Conservation (phyloP, 164 flowering plant species). For the Berberis thunbergii region DNA sequence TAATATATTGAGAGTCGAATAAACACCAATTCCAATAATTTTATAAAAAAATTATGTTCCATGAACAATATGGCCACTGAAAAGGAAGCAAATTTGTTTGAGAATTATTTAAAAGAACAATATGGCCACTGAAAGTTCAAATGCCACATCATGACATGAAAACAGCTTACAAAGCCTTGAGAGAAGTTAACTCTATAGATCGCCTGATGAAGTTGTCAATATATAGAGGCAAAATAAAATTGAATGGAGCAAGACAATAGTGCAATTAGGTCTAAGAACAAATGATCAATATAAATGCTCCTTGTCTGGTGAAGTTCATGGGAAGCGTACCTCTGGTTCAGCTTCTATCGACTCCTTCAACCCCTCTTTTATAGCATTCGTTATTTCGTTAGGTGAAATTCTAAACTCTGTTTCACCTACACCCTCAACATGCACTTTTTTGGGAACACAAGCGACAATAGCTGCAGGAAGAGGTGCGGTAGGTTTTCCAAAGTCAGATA, state of each 20-base stretch:
- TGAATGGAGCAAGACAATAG: neutral
- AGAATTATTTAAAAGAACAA: too few species aligned
- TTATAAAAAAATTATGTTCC: too few species aligned
- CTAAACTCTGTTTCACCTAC: conserved; percentile 74
- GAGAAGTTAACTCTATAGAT: too few species aligned
- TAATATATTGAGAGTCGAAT: too few species aligned
- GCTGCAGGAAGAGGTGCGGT: conserved; percentile 92
- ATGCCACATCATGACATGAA: too few species aligned
- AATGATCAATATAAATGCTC: too few species aligned
- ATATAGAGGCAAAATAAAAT: neutral
- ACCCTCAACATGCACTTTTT: conserved; percentile 72
- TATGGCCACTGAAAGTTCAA: too few species aligned
- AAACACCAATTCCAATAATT: too few species aligned
- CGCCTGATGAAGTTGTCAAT: neutral
- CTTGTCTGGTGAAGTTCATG: conserved; percentile 1
- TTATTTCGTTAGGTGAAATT: conserved; percentile 68
- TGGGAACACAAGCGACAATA: conserved; percentile 97
- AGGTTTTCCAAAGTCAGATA: conserved; percentile 84
- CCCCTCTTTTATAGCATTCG: conserved; percentile 72
- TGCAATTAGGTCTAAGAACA: neutral
- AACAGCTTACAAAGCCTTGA: too few species aligned
- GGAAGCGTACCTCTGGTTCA: conserved; percentile 74
- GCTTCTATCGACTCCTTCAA: conserved; percentile 73
- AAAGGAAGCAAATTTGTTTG: too few species aligned
- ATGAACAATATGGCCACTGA: too few species aligned